Base-by-base conservation (phyloP, 768 basidiomycete species). In the Pisolithus orientalis region DNA sequence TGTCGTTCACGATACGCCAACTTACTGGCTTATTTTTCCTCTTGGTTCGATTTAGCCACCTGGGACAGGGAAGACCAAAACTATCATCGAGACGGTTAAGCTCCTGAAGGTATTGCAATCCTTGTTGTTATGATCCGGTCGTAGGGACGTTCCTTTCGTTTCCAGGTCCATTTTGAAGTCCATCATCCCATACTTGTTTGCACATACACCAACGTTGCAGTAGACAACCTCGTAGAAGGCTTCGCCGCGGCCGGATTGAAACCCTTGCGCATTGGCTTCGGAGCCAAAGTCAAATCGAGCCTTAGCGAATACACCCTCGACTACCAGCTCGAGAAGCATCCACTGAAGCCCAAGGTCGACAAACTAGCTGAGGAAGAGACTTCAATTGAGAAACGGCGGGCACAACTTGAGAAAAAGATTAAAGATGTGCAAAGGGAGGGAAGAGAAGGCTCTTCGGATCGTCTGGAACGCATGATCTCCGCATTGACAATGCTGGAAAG, bases 201-300 rank as follows among this genome's bases (percentile, higher is more conserved):
- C 65, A 94, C 94, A 0, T 95, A 90, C 63, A 96, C 94, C 39
- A 94, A 96, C 59, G 89, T 83, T 17, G 93, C 94, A 0, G 91
- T 94, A 17, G 93, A 96, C 64, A 90, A 94, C 58, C 81, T 96
- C 8, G 82, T 94, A 37, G 84, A 87, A 62, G 88, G 88, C 0
- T 74, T 94, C 25, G 75, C 74, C 8, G 66, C 70, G 6, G 72
- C 77, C 1, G 80, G 82, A 4, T 66, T 94, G 44, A 83, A 82
- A 55, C 85, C 93, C 1, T 69, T 95, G 1, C 87, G 94, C 2
- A 75, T 93, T 21, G 91, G 90, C 3, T 80, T 75, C 42, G 75
- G 72, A 10, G 80, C 80, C 24, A 78, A 78, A 45, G 79, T 90
- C 45, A 77, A 78, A 24, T 65, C 75, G 1, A 77, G 81, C 11